phyloP scores from a whole-genome alignment of 805 yeast species.

The Starmerella cellae region DNA sequence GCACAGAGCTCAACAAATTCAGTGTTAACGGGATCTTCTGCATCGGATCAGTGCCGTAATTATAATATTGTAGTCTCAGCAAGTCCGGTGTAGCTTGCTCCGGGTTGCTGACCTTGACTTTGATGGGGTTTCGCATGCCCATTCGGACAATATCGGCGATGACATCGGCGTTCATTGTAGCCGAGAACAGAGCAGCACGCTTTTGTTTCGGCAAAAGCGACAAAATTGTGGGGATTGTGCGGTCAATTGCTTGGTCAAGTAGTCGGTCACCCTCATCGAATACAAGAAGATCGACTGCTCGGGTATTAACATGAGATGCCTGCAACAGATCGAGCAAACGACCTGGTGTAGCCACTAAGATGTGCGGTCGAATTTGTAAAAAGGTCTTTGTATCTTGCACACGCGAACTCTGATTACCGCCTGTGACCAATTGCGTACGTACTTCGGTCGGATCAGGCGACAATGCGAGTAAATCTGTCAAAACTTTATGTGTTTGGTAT shows the following conservation, averaged over 20 bases:
- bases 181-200: constrained; percentile 86
- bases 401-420: constrained; percentile 33
- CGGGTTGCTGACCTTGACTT: constrained; percentile 50
- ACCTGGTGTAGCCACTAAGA: constrained; percentile 88
- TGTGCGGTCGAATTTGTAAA: constrained; percentile 45
- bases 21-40: constrained; percentile 48
- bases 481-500: constrained; percentile 47
- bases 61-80: constrained; percentile 36
- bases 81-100: constrained; percentile 38
- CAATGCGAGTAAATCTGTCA: constrained; percentile 43
- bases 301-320: constrained; percentile 44
- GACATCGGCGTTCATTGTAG: constrained; percentile 68
- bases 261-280: constrained; percentile 90
- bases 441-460: constrained; percentile 21
- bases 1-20: constrained; percentile 38
- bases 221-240: constrained; percentile 55
- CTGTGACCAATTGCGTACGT: constrained; percentile 30
- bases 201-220: constrained; percentile 73
- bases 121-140: constrained; percentile 89
- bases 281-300: constrained; percentile 57
- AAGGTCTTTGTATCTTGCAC: constrained; percentile 54
- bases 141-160: constrained; percentile 66
- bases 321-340: constrained; percentile 59
- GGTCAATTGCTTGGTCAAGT: constrained; percentile 61
- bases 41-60: constrained; percentile 47